Percentiles rank a stretch among this genome's conserved stretches.
Conservation (phyloP, 306 rosid species). For the Quercus dentata region DNA sequence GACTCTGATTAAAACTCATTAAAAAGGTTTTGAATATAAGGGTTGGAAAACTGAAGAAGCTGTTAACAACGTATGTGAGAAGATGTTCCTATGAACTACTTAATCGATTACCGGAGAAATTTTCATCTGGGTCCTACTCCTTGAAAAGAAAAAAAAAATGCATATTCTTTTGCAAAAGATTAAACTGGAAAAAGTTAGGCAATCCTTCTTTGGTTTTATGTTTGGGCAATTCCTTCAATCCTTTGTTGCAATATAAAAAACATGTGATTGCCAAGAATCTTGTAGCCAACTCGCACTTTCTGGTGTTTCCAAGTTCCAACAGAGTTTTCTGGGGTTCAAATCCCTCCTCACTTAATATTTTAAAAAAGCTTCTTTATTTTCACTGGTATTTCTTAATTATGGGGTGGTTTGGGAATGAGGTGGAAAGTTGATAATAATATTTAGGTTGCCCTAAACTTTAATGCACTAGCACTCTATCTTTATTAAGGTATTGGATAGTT, state of each 20-base stretch:
- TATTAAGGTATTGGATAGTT: neutral
- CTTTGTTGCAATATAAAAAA: too few species aligned
- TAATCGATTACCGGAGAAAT: neutral
- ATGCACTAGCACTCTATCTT: neutral
- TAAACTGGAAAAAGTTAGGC: too few species aligned
- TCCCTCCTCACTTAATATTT: too few species aligned
- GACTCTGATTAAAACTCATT: neutral
- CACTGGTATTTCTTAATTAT: neutral
- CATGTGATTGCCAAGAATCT: too few species aligned
- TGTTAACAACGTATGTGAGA: neutral
- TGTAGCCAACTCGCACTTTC: too few species aligned
- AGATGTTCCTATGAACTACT: neutral
- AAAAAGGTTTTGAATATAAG: neutral
- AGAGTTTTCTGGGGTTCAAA: too few species aligned
- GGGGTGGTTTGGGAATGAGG: neutral
- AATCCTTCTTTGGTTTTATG: too few species aligned
- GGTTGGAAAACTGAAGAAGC: neutral
- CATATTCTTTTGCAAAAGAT: too few species aligned
- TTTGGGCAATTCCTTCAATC: too few species aligned
- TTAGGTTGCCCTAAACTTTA: neutral
- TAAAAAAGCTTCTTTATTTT: neutral
- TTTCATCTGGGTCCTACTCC: neutral
- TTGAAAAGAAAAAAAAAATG: too few species aligned
- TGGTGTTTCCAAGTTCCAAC: too few species aligned
- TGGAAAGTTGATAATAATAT: neutral